Evolutionary conservation across 1,284 basidiomycete genomes (phyloP).

Genomic region (Thelephora terrestris): DNA sequence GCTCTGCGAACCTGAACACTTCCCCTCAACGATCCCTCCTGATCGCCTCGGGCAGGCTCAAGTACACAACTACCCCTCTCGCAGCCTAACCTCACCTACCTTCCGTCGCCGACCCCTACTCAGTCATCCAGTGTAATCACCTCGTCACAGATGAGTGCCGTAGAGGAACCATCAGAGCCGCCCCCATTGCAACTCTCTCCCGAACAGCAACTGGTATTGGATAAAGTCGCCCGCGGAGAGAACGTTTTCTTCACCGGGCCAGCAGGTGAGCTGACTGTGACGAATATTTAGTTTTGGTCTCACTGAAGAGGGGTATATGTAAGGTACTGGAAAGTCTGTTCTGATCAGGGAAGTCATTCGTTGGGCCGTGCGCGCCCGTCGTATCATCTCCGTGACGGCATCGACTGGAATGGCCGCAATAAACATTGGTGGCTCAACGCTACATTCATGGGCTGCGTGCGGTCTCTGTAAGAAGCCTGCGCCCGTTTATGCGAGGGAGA

Average conservation of each 20-base stretch:
- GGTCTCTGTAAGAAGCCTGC: constrained; percentile 71
- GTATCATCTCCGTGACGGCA: constrained; percentile 51
- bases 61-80: constrained; percentile 17
- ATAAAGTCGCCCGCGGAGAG: constrained; percentile 43
- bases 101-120: constrained; percentile 13
- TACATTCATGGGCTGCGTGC: constrained; percentile 90
- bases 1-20: constrained; percentile 17
- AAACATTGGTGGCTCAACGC: constrained; percentile 88
- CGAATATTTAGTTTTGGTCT: not conserved
- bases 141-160: too few relatives aligned
- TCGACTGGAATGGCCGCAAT: constrained; percentile 86
- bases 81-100: constrained; percentile 27
- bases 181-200: constrained; percentile 21
- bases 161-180: too few relatives aligned
- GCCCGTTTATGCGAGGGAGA: constrained; percentile 50
- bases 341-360: constrained; percentile 85
- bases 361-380: constrained; percentile 11
- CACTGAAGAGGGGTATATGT: constrained; percentile 4
- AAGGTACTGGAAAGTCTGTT: constrained; percentile 93
- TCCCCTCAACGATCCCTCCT: constrained; percentile 25
- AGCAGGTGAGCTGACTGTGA: constrained; percentile 36
- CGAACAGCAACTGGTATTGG: constrained; percentile 50
- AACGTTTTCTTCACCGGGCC: constrained; percentile 79
- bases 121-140: too few relatives aligned
- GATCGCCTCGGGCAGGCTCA: constrained; percentile 18